Evolutionary conservation across 148 eudicot genomes (phyloP).

Genomic region (Cornus florida): DNA sequence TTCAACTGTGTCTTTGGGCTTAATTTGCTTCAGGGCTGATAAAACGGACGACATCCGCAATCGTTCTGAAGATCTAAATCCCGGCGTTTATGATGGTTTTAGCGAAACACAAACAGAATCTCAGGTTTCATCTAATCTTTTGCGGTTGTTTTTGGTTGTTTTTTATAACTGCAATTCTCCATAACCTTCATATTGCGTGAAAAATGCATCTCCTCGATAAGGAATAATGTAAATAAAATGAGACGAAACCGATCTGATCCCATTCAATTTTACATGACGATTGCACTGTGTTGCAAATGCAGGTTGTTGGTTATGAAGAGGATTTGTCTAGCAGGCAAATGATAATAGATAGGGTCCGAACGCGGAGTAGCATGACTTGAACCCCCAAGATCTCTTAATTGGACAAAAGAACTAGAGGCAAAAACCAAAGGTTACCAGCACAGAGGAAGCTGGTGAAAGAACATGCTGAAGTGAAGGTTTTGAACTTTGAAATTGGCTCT

Average conservation of each 20-base stretch:
- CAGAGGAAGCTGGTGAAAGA: no score
- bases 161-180: neutral
- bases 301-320: conserved; percentile 94
- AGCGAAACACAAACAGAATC: conserved; percentile 98
- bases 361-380: conserved; percentile 53
- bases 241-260: neutral
- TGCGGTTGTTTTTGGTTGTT: neutral
- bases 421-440: no score
- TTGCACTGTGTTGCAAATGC: conserved; percentile 20
- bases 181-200: neutral
- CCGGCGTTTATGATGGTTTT: conserved; percentile 60
- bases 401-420: neutral
- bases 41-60: conserved; percentile 40
- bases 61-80: conserved; percentile 38
- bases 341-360: conserved; percentile 85
- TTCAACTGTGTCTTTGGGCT: neutral
- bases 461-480: neutral
- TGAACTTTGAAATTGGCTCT: neutral
- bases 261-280: neutral
- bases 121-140: conserved; percentile 55
- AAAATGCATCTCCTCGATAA: neutral
- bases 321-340: conserved; percentile 87
- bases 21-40: conserved; percentile 45
- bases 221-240: neutral
- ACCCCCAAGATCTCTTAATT: neutral